Evolutionary conservation across 495 filamentous ascomycete genomes (phyloP).

Genomic region (Lasiosphaeria hispida): DNA sequence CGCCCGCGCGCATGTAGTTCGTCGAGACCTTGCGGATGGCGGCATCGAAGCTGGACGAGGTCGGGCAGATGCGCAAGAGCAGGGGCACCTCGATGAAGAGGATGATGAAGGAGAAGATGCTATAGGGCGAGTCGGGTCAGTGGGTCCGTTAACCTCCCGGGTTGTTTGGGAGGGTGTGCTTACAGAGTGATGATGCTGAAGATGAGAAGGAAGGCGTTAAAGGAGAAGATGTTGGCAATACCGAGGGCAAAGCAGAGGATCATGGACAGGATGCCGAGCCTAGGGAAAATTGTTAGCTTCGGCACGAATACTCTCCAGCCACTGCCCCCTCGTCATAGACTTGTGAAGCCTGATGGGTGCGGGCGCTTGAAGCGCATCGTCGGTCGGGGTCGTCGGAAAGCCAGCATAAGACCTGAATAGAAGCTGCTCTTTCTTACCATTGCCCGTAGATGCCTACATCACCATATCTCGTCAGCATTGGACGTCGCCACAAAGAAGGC

Average conservation of each 20-base stretch:
- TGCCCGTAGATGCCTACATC: conserved; percentile 93
- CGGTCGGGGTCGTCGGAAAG: too few species aligned
- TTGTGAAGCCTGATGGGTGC: too few species aligned
- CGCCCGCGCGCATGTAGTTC: conserved; percentile 94
- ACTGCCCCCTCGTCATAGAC: background rate
- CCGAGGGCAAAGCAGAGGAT: conserved; percentile 93
- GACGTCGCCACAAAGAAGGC: conserved; percentile 26
- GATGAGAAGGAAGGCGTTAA: conserved; percentile 64
- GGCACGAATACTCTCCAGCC: background rate
- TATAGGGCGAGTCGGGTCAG: conserved; percentile 32
- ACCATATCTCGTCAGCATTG: conserved; percentile 32
- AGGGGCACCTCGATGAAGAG: conserved; percentile 97
- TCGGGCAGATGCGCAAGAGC: conserved; percentile 96
- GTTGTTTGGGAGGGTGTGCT: conserved; percentile 54
- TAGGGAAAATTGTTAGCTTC: conserved; percentile 47
- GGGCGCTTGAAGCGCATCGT: too few species aligned
- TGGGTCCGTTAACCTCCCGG: conserved; percentile 11
- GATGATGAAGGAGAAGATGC: conserved; percentile 76
- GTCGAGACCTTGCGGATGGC: conserved; percentile 91
- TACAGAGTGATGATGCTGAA: conserved; percentile 87
- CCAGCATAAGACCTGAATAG: background rate
- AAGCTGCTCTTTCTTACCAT: conserved; percentile 67
- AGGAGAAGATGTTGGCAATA: conserved; percentile 81
- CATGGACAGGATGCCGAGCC: conserved; percentile 92
- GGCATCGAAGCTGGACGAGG: conserved; percentile 80